Conservation (phyloP, 129 eudicot genomes). For the Arctium lappa region DNA sequence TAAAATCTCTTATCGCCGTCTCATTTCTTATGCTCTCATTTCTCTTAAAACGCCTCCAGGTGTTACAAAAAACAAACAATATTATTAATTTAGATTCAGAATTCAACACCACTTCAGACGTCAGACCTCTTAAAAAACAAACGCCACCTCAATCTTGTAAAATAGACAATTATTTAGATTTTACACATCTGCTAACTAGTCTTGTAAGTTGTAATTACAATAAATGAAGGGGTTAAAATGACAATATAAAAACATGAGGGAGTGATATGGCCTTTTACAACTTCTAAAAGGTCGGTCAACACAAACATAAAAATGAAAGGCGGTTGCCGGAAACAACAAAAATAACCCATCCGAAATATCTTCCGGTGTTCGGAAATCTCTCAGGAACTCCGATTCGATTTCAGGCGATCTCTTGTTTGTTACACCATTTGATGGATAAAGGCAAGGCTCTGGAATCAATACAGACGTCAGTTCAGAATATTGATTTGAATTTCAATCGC, state of each 20-base stretch:
- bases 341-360: background rate
- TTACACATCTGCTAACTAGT: background rate
- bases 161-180: background rate
- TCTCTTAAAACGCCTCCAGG: too few relatives aligned
- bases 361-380: background rate
- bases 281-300: slow-evolving; percentile 5
- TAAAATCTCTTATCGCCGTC: too few relatives aligned
- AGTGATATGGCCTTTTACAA: background rate
- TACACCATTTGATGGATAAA: slow-evolving; percentile 40
- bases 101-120: too few relatives aligned
- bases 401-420: slow-evolving; percentile 11
- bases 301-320: slow-evolving; percentile 2
- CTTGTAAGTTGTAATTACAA: background rate
- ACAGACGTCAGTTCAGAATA: slow-evolving; percentile 33
- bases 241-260: background rate
- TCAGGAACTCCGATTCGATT: slow-evolving; percentile 20
- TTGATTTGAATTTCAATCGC: slow-evolving; percentile 32
- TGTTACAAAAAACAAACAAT: too few relatives aligned
- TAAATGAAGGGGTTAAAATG: background rate
- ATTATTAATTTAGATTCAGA: too few relatives aligned
- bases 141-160: too few relatives aligned
- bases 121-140: too few relatives aligned
- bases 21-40: too few relatives aligned
- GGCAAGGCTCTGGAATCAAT: slow-evolving; percentile 32
- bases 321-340: slow-evolving; percentile 13